Percentiles rank a stretch among this genome's conserved stretches.
phyloP scores from a whole-genome alignment of 2,329 filamentous ascomycete genomes.

The Chrysoporthe cubensis region DNA sequence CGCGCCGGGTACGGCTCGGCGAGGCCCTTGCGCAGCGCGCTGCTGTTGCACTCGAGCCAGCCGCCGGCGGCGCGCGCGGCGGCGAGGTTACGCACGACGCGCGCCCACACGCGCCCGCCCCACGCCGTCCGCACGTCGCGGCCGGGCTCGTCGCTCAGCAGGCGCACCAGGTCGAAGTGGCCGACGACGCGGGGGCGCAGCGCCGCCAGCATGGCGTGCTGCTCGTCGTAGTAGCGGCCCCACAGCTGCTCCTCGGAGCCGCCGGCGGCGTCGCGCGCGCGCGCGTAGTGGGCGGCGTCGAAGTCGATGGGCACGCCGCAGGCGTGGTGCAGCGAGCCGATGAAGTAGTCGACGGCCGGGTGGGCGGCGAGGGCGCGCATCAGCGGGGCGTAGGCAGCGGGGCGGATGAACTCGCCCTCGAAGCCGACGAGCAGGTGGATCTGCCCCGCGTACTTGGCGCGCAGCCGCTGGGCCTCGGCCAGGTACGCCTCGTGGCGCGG shows the following conservation, averaged over 20 bases:
- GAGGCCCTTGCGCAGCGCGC: slow-evolving; percentile 86
- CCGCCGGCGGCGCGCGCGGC: slow-evolving; percentile 75
- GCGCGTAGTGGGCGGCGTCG: slow-evolving; percentile 67
- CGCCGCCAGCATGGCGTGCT: slow-evolving; percentile 76
- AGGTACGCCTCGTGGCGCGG: slow-evolving; percentile 74
- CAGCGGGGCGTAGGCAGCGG: slow-evolving; percentile 55
- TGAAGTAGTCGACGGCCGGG: slow-evolving; percentile 80
- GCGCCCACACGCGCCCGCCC: slow-evolving; percentile 69
- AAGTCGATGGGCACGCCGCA: slow-evolving; percentile 89
- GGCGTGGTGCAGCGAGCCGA: slow-evolving; percentile 92
- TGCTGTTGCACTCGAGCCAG: slow-evolving; percentile 87
- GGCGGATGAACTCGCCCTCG: slow-evolving; percentile 90
- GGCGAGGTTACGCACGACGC: slow-evolving; percentile 73
- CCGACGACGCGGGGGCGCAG: slow-evolving; percentile 80
- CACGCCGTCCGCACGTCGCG: slow-evolving; percentile 59
- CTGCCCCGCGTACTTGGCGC: slow-evolving; percentile 66
- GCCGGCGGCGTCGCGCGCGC: slow-evolving; percentile 47
- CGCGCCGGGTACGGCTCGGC: slow-evolving; percentile 85
- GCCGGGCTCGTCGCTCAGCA: slow-evolving; percentile 73
- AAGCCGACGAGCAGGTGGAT: slow-evolving; percentile 88
- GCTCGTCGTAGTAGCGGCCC: slow-evolving; percentile 79
- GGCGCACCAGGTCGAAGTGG: slow-evolving; percentile 89
- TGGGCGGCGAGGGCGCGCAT: slow-evolving; percentile 62
- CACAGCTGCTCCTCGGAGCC: slow-evolving; percentile 73
- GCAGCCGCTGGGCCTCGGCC: slow-evolving; percentile 73